Base-by-base conservation (phyloP, 306 rosid species). In the Cucurbita pepo region DNA sequence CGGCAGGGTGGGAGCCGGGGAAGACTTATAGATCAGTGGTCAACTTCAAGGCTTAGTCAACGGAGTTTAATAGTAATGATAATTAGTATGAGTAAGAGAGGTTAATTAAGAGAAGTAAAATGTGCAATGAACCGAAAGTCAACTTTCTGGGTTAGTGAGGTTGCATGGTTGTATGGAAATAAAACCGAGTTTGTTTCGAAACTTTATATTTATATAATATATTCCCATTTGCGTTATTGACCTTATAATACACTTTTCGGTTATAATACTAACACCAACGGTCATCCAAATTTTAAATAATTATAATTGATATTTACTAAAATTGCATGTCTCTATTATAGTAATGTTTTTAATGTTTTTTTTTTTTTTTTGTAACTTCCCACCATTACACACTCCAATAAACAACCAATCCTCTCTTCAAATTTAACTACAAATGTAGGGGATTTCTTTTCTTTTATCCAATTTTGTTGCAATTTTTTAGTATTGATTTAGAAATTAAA, bases 1-100 rank as follows among this genome's bases (percentile, higher is more conserved):
- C 96, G 21, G 87, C 78, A 0, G 87, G 85, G 9, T 90, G 96
- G 96, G 34, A 11, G 0, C 85, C 96, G 1, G 96, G 91, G 34
- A 81, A 84, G n/a, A 88, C 81, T 64, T 90, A 90, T 11, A 76
- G 86, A 78, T 87, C 96, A 1, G 34, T 77, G 10, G 84, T 86
- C 40, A 89, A 89, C 60, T 84, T 89, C 37, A 3, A 56, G 18
- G n/a, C n/a, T 30, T 82, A 38, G 65, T 13, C 4, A 18, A 14
- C 5, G 18, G 60, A 7, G 56, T 6, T 54, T 22, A 56, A 56
- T 10, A 56, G 38, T 21, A 21, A 4, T 16, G 19, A 12, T 55
- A 22, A 50, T 50, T 22, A 56, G 34, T 18, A 40, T 16, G 22
- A 63, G 51, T 16, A 62, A 38, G 50, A 8, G 21, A 37, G 22